These are phyloP conservation scores for Protea cynaroides DNA, from an alignment of 164 flowering plant species.

Conservation along the genomic window DNA sequence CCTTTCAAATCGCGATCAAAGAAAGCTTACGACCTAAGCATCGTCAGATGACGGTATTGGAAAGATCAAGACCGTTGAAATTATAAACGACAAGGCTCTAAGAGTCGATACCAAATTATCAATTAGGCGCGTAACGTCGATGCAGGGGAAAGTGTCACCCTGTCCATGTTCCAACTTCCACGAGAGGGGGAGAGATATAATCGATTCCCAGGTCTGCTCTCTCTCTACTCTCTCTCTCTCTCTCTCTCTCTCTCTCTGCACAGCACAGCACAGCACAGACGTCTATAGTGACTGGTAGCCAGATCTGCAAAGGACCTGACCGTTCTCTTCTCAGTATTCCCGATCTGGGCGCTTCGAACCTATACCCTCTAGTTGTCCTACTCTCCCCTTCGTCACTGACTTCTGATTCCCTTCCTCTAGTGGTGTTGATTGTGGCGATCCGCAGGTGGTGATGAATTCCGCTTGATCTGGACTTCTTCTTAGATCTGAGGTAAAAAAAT, in stretches of 20 bases:
- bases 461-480: slow-evolving; percentile 12
- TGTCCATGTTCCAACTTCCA: no score
- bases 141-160: no score
- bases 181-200: neutral
- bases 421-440: neutral
- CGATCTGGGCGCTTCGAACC: slow-evolving; percentile 1
- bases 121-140: no score
- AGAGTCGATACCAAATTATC: no score
- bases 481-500: slow-evolving; percentile 18
- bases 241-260: neutral
- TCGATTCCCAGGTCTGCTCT: neutral
- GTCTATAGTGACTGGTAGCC: slow-evolving; percentile 2
- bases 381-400: slow-evolving; percentile 5
- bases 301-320: slow-evolving; percentile 9
- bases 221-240: neutral
- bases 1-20: no score
- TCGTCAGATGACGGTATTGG: no score
- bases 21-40: no score
- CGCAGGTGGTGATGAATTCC: neutral
- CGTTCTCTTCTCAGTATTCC: neutral
- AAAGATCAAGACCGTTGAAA: no score
- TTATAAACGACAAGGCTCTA: no score
- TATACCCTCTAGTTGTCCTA: slow-evolving; percentile 2
- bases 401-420: neutral
- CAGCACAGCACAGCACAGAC: neutral